Evolutionary conservation across 2,329 filamentous ascomycete species (phyloP).

Genomic region (Paramyrothecium roridum): DNA sequence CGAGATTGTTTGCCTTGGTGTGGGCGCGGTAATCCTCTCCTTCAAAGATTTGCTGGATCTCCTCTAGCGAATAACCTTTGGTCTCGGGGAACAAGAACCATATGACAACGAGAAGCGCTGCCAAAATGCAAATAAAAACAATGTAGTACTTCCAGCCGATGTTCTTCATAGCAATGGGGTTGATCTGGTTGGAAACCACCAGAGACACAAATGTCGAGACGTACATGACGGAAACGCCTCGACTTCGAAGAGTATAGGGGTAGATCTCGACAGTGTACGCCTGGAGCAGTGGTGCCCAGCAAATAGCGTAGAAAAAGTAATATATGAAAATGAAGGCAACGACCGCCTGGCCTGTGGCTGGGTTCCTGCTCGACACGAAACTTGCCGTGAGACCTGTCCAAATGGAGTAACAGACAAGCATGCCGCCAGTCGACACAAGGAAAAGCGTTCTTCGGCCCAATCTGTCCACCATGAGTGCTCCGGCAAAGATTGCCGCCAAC

Average conservation of each 20-base stretch:
- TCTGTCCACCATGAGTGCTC: not conserved
- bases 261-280: constrained; percentile 39
- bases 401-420: not conserved
- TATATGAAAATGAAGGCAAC: constrained; percentile 47
- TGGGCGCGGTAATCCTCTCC: constrained; percentile 2
- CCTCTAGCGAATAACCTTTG: constrained; percentile 23
- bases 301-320: constrained; percentile 41
- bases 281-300: constrained; percentile 43
- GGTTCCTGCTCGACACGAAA: not conserved
- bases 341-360: constrained; percentile 16
- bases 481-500: not conserved
- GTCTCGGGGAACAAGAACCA: constrained; percentile 35
- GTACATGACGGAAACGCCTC: constrained; percentile 15
- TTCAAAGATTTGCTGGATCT: constrained; percentile 25
- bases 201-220: constrained; percentile 13
- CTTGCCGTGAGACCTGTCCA: not conserved
- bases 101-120: constrained; percentile 24
- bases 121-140: constrained; percentile 32
- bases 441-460: not conserved
- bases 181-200: constrained; percentile 35
- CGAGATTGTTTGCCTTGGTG: not conserved
- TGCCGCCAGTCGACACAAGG: not conserved
- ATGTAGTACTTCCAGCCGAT: constrained; percentile 38
- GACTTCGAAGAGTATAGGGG: constrained; percentile 18
- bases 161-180: constrained; percentile 33